Percentiles rank a stretch among this genome's conserved stretches.
phyloP scores from a whole-genome alignment of 331 rosid genomes.

The Quercus tomentella region DNA sequence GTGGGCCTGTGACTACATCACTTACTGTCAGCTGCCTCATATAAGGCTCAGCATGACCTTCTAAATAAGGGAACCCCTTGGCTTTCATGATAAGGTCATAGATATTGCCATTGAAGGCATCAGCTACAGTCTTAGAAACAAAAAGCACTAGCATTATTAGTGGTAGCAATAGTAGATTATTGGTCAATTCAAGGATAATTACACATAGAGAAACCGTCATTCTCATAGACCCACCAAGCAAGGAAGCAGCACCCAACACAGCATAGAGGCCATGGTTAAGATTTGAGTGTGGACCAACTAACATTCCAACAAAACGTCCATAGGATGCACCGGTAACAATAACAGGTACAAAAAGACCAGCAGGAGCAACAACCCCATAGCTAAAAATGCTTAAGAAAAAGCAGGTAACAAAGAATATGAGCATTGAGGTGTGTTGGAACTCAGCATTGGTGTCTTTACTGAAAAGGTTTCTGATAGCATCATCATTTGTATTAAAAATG shows the following conservation, averaged over 20 bases:
- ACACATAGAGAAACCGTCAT: conserved; percentile 89
- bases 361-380: conserved; percentile 84
- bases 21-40: conserved; percentile 85
- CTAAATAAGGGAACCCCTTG: conserved; percentile 92
- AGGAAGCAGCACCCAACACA: conserved; percentile 87
- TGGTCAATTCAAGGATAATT: conserved; percentile 84
- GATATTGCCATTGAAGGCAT: conserved; percentile 74
- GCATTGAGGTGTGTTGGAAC: conserved; percentile 54
- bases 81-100: conserved; percentile 91
- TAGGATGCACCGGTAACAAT: conserved; percentile 94
- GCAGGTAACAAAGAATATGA: conserved; percentile 67
- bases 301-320: conserved; percentile 88
- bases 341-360: conserved; percentile 88
- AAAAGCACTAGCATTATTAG: conserved; percentile 85
- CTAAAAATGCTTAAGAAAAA: conserved; percentile 72
- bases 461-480: conserved; percentile 86
- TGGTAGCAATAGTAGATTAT: conserved; percentile 78
- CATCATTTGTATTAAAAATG: conserved; percentile 90
- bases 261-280: conserved; percentile 90
- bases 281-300: conserved; percentile 46
- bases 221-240: conserved; percentile 97
- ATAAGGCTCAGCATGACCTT: conserved; percentile 79
- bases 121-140: conserved; percentile 83
- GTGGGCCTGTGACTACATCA: conserved; percentile 81
- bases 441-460: conserved; percentile 68